Percentiles rank a stretch among this genome's conserved stretches.
Conservation (phyloP, 1,284 basidiomycete genomes). For the Peniophora sp. region DNA sequence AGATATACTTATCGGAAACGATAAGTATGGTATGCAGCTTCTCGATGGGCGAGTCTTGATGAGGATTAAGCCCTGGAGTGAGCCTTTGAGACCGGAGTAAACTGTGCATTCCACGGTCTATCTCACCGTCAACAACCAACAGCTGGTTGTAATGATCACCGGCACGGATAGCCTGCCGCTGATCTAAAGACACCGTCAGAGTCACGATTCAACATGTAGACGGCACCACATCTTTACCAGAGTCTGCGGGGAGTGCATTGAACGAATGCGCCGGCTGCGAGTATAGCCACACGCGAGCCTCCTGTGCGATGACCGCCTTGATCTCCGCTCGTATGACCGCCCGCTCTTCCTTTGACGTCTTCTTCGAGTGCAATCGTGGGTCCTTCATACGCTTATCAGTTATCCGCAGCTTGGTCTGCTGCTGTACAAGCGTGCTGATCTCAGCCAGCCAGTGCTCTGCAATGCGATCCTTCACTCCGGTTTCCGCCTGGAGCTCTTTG, state of each 20-base stretch:
- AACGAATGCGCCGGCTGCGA: background rate
- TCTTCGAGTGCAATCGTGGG: background rate
- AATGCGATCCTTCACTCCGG: background rate
- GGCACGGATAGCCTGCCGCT: background rate
- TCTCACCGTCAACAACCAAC: slow-evolving; percentile 7
- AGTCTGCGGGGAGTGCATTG: background rate
- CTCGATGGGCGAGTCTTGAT: slow-evolving; percentile 23
- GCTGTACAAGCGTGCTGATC: background rate
- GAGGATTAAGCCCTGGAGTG: slow-evolving; percentile 13
- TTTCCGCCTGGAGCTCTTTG: background rate
- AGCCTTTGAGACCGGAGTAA: background rate
- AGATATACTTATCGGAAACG: slow-evolving; percentile 26
- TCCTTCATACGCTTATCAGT: background rate
- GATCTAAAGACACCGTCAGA: too few species aligned
- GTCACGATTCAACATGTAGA: background rate
- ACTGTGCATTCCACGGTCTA: slow-evolving; percentile 25
- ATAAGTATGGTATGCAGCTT: slow-evolving; percentile 25
- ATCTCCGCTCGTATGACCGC: background rate
- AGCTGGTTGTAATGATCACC: background rate
- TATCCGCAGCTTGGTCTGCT: background rate
- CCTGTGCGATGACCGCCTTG: background rate
- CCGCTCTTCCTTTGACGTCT: background rate
- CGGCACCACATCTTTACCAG: background rate
- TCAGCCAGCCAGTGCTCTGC: background rate
- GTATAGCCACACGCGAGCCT: background rate